Evolutionary conservation across 352 stramenopile genomes (phyloP).

Genomic region (Stramenopiles sp.): DNA sequence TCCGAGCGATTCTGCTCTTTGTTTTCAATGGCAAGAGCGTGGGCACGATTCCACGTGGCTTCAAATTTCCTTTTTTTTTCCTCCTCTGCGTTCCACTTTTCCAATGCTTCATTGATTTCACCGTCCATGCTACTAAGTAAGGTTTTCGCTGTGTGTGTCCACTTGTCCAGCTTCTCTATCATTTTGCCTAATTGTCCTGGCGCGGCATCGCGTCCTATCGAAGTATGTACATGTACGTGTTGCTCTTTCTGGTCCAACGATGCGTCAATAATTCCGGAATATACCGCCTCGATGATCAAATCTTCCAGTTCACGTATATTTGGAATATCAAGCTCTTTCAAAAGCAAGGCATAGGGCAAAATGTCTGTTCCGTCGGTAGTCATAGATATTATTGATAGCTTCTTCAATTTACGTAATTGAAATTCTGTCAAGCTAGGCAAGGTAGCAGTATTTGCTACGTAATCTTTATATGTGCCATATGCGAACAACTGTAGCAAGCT

Average conservation of each 20-base stretch:
- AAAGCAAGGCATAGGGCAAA: background rate
- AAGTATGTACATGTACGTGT: background rate
- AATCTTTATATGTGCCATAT: background rate
- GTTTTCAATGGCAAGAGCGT: no score
- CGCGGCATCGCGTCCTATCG: background rate
- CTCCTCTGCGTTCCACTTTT: no score
- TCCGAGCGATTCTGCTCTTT: no score
- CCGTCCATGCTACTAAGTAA: background rate
- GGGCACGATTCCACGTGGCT: no score
- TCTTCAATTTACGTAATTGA: background rate
- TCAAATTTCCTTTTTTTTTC: no score
- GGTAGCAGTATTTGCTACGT: background rate
- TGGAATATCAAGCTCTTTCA: background rate
- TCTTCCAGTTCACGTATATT: background rate
- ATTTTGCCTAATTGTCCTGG: background rate
- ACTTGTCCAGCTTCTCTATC: background rate
- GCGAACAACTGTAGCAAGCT: background rate
- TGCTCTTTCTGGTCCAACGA: background rate
- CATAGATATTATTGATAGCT: background rate
- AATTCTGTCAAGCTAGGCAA: background rate
- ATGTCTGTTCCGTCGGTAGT: background rate
- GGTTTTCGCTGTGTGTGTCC: background rate
- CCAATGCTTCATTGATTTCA: background rate
- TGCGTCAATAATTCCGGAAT: background rate
- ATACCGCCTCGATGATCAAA: background rate